Conservation (phyloP, 768 basidiomycete species). For the Podaxis pistillaris region DNA sequence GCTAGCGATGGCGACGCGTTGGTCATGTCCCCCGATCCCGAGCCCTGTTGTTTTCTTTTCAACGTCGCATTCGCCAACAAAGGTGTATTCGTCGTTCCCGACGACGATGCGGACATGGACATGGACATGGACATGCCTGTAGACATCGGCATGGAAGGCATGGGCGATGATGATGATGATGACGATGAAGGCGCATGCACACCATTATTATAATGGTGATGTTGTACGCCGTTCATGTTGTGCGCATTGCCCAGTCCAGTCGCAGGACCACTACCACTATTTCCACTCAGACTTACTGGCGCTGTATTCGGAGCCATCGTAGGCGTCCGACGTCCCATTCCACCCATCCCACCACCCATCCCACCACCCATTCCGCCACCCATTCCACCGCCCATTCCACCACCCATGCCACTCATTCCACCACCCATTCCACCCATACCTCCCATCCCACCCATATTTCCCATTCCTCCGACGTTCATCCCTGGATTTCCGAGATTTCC, state of each 20-base stretch:
- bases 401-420: neutral
- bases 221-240: conserved; percentile 21
- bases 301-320: conserved; percentile 1
- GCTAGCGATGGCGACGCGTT: conserved; percentile 35
- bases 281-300: conserved; percentile 8
- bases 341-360: neutral
- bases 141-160: conserved; percentile 22
- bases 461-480: conserved; percentile 4
- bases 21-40: conserved; percentile 24
- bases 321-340: neutral
- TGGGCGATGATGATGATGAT: conserved; percentile 14
- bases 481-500: neutral
- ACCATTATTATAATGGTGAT: neutral
- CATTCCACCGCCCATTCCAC: neutral
- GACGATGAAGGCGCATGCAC: neutral
- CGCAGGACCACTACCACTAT: neutral
- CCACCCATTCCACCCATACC: neutral
- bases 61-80: conserved; percentile 46
- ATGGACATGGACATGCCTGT: conserved; percentile 26
- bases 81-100: conserved; percentile 45
- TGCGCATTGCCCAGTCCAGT: neutral
- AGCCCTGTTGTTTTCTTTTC: conserved; percentile 53
- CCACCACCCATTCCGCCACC: neutral
- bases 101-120: conserved; percentile 29
- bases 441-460: neutral